Evolutionary conservation across 371 early-diverging fungal genomes (phyloP), one percentile per base, ranked within the genome.

Genomic region (Circinella minor): DNA sequence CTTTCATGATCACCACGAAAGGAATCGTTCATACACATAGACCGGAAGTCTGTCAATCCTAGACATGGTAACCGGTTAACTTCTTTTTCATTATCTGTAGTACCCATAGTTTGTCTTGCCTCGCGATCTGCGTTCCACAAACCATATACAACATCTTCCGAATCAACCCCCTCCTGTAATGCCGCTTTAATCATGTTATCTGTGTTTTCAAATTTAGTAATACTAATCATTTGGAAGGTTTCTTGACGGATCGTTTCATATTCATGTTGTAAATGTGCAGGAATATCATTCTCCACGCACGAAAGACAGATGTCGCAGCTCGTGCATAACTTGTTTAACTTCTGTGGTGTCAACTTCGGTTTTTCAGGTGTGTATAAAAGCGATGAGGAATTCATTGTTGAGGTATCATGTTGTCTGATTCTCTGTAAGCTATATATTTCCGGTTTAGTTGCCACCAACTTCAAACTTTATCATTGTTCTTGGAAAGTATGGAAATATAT

Each of bases 281-380:
- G 55, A n/a, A 8, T 55, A 34, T 8, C n/a, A 5, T 20, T 18
- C 9, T 14, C 20, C 5, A n/a, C 34, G 18, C 55, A 55, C n/a
- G 55, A 55, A n/a, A 55, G n/a, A n/a, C 20, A 8, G 8, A 55
- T 8, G 18, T n/a, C n/a, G 34, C 55, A 55, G 8, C 20, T 20
- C 2, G 55, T 55, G 8, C 18, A n/a, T 20, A 55, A 34, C 5
- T 34, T n/a, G 34, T 8, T 34, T n/a, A 55, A 9, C 34, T n/a
- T 14, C 34, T 55, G n/a, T 7, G 34, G 55, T n/a, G 34, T 8
- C 8, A 55, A 34, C 55, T 55, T 55, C 9, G 55, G 55, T n/a
- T 55, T 55, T 55, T 55, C 55, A 55, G 55, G 55, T 5, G 55
- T 55, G 18, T 55, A 55, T 55, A 55, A 55, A 39, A 39, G 39